A percentile compares a stretch with the other conserved stretches of the same genome.
phyloP scores from a whole-genome alignment of 1,139 yeast genomes.

The Blastobotrys aristatus region DNA sequence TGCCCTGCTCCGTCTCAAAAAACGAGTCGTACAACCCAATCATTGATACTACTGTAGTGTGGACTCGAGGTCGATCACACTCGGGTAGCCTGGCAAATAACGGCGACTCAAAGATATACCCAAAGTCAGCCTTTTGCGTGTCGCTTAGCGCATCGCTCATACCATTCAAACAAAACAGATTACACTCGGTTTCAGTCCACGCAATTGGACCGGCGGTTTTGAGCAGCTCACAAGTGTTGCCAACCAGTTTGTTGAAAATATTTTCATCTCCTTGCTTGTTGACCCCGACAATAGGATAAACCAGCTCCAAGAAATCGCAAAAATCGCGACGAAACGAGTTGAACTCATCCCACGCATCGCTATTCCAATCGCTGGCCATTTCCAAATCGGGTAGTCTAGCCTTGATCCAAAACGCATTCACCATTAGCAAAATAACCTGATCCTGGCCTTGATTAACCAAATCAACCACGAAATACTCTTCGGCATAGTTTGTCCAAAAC shows the following conservation, averaged over 20 bases:
- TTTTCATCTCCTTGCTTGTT: not conserved
- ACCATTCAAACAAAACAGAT: slow-evolving; percentile 57
- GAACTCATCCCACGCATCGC: slow-evolving; percentile 48
- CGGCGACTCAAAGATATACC: slow-evolving; percentile 12
- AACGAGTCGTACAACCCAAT: slow-evolving; percentile 35
- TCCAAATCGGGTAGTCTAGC: slow-evolving; percentile 40
- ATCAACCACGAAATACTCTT: slow-evolving; percentile 48
- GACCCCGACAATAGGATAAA: slow-evolving; percentile 58
- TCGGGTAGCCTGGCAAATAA: slow-evolving; percentile 24
- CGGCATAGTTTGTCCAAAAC: slow-evolving; percentile 78
- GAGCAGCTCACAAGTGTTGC: not conserved
- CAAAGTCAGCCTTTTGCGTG: slow-evolving; percentile 23
- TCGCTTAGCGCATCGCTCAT: slow-evolving; percentile 37
- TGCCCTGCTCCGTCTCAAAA: slow-evolving; percentile 31
- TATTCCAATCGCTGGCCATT: slow-evolving; percentile 23
- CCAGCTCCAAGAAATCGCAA: slow-evolving; percentile 66
- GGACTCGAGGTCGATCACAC: slow-evolving; percentile 27
- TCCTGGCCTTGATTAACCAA: slow-evolving; percentile 35
- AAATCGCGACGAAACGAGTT: slow-evolving; percentile 64
- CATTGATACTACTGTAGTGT: slow-evolving; percentile 35
- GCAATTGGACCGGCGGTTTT: slow-evolving; percentile 16
- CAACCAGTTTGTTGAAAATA: not conserved
- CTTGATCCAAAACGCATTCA: slow-evolving; percentile 60
- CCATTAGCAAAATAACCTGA: slow-evolving; percentile 41
- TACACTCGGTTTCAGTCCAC: slow-evolving; percentile 58